These are phyloP conservation scores for Ramichloridium luteum DNA, from an alignment of 2,329 filamentous ascomycete genomes.

Conservation along the genomic window DNA sequence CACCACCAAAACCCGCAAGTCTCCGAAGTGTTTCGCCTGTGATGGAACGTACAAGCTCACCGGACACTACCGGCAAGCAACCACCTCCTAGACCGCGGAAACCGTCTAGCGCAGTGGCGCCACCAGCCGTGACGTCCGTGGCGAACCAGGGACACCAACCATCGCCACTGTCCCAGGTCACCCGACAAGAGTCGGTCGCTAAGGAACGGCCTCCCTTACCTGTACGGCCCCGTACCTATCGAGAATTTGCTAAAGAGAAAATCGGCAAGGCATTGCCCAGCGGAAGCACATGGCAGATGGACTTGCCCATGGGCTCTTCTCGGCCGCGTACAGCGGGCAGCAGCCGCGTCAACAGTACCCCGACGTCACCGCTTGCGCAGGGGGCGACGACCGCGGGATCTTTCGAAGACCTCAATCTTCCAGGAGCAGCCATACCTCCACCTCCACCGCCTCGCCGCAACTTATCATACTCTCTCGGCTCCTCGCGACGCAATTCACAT, in stretches of 20 bases:
- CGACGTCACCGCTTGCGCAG: slow-evolving; percentile 9
- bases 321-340: slow-evolving; percentile 4
- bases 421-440: slow-evolving; percentile 8
- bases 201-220: slow-evolving; percentile 18
- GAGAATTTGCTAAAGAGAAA: slow-evolving; percentile 10
- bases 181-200: slow-evolving; percentile 21
- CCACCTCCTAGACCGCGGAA: slow-evolving; percentile 27
- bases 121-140: slow-evolving; percentile 9
- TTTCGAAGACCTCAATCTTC: slow-evolving; percentile 13
- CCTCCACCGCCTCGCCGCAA: slow-evolving; percentile 20
- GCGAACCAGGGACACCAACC: slow-evolving; percentile 14
- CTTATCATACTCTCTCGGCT: slow-evolving; percentile 23
- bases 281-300: slow-evolving; percentile 10
- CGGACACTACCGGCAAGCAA: slow-evolving; percentile 13
- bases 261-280: slow-evolving; percentile 13
- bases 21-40: slow-evolving; percentile 29
- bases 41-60: slow-evolving; percentile 9
- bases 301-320: slow-evolving; percentile 4
- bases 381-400: slow-evolving; percentile 10
- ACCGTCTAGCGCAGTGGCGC: slow-evolving; percentile 23
- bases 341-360: slow-evolving; percentile 7
- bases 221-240: slow-evolving; percentile 19
- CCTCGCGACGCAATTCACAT: slow-evolving; percentile 15
- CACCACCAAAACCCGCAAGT: slow-evolving; percentile 25
- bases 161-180: slow-evolving; percentile 24